These are phyloP conservation scores for Suillus plorans DNA, from an alignment of 768 basidiomycete species.

Conservation along the genomic window DNA sequence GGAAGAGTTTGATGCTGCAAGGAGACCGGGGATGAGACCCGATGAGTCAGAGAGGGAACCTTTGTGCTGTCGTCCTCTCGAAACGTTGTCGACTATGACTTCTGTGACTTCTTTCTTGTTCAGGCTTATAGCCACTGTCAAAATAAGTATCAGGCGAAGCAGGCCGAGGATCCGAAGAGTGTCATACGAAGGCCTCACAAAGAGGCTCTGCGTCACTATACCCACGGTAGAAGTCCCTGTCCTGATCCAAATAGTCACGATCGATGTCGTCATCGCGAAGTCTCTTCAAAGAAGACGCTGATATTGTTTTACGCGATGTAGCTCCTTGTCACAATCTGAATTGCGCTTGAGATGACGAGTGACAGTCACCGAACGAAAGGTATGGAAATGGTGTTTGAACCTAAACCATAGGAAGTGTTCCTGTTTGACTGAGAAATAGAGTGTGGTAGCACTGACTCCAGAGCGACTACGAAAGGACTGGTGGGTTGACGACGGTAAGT, in stretches of 20 bases:
- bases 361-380: constrained; percentile 89
- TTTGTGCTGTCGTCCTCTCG: constrained; percentile 40
- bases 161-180: constrained; percentile 54
- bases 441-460: constrained; percentile 60
- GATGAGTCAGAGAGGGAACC: constrained; percentile 50
- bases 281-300: constrained; percentile 91
- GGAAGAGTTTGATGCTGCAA: constrained; percentile 66
- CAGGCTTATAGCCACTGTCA: constrained; percentile 82
- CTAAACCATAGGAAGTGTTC: constrained; percentile 42
- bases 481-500: constrained; percentile 54
- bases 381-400: constrained; percentile 82
- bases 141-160: constrained; percentile 71
- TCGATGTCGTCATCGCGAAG: constrained; percentile 73
- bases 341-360: constrained; percentile 89
- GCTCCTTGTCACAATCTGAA: constrained; percentile 96
- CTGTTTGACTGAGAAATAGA: constrained; percentile 42
- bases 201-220: constrained; percentile 53
- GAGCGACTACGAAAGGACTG: constrained; percentile 76
- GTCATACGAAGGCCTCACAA: constrained; percentile 61
- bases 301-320: constrained; percentile 90
- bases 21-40: constrained; percentile 54
- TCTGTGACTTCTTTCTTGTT: constrained; percentile 51
- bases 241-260: constrained; percentile 46
- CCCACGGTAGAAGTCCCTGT: constrained; percentile 54
- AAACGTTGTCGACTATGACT: constrained; percentile 72